phyloP scores from a whole-genome alignment of 768 basidiomycete species.

The Rhizopogon vinicolor region DNA sequence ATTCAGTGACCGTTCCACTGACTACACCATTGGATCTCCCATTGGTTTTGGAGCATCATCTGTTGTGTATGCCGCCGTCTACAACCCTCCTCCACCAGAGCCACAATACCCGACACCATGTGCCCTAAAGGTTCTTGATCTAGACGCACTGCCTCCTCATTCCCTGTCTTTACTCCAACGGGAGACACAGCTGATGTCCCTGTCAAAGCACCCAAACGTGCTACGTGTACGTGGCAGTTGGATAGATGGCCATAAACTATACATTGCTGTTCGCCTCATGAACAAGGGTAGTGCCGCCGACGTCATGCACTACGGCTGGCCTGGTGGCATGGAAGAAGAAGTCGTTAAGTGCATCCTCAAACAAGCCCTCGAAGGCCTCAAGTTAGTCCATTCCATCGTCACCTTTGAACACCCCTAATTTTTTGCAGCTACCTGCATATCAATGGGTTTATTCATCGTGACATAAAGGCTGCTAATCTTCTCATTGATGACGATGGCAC shows the following conservation, averaged over 20 bases:
- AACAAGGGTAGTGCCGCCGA: slow-evolving; percentile 84
- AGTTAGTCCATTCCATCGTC: slow-evolving; percentile 45
- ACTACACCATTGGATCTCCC: slow-evolving; percentile 72
- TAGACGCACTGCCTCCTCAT: slow-evolving; percentile 69
- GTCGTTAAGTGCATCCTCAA: slow-evolving; percentile 80
- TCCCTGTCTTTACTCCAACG: slow-evolving; percentile 72
- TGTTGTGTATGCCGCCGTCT: slow-evolving; percentile 78
- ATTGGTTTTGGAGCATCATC: slow-evolving; percentile 94
- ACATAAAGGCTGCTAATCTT: slow-evolving; percentile 91
- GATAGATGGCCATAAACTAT: slow-evolving; percentile 78
- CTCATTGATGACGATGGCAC: slow-evolving; percentile 89
- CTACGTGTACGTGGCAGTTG: slow-evolving; percentile 88
- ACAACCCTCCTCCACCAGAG: slow-evolving; percentile 38
- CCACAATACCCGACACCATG: slow-evolving; percentile 46
- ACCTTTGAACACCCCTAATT: neutral
- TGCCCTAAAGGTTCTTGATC: slow-evolving; percentile 86
- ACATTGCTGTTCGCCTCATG: slow-evolving; percentile 88
- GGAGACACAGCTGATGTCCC: slow-evolving; percentile 89
- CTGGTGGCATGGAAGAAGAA: slow-evolving; percentile 89
- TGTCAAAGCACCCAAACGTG: slow-evolving; percentile 91
- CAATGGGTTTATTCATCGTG: slow-evolving; percentile 90
- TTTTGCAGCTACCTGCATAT: slow-evolving; percentile 70
- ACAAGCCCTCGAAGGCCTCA: slow-evolving; percentile 85
- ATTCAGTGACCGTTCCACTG: slow-evolving; percentile 58
- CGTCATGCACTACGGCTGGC: slow-evolving; percentile 80